A percentile compares a stretch with the other conserved stretches of the same genome.
Evolutionary conservation across 192 early-diverging fungal genomes (phyloP).

Genomic region (Gonapodya sp.): DNA sequence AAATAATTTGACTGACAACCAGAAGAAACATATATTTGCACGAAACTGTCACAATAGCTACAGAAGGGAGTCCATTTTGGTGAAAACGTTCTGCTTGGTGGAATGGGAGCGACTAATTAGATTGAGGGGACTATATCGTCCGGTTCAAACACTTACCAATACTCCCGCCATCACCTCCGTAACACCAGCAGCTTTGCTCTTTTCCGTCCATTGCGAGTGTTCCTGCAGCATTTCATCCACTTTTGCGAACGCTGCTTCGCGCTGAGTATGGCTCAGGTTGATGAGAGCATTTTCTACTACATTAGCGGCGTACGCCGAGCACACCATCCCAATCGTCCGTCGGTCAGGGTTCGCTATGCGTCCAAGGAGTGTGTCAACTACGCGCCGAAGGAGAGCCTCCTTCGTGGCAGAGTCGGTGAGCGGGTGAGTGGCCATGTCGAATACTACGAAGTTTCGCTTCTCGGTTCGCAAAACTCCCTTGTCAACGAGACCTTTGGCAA

Average conservation of each 20-base stretch:
- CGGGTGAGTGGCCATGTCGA: conserved; percentile 97
- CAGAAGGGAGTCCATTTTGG: conserved; percentile 27
- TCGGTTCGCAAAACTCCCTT: conserved; percentile 94
- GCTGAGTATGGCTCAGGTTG: conserved; percentile 69
- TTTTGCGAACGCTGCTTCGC: conserved; percentile 77
- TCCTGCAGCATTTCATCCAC: conserved; percentile 87
- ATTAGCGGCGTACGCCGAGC: conserved; percentile 91
- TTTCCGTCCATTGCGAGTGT: conserved; percentile 55
- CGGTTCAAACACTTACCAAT: not conserved
- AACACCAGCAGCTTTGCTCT: conserved; percentile 30
- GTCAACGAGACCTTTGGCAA: conserved; percentile 96
- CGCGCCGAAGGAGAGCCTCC: conserved; percentile 74
- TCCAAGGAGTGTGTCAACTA: conserved; percentile 68
- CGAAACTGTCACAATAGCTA: conserved; percentile 15
- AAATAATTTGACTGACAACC: not conserved
- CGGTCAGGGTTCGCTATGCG: conserved; percentile 34
- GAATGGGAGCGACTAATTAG: conserved; percentile 2
- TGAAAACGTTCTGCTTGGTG: conserved; percentile 15
- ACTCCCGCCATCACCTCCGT: conserved; percentile 50
- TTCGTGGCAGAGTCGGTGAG: conserved; percentile 79
- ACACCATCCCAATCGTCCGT: conserved; percentile 79
- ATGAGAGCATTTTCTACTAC: conserved; percentile 93
- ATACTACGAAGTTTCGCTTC: conserved; percentile 89
- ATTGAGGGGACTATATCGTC: not conserved
- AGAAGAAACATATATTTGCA: not conserved